These are phyloP conservation scores for Xylaria sp. DNA, from an alignment of 2,329 filamentous ascomycete species.

Conservation along the genomic window DNA sequence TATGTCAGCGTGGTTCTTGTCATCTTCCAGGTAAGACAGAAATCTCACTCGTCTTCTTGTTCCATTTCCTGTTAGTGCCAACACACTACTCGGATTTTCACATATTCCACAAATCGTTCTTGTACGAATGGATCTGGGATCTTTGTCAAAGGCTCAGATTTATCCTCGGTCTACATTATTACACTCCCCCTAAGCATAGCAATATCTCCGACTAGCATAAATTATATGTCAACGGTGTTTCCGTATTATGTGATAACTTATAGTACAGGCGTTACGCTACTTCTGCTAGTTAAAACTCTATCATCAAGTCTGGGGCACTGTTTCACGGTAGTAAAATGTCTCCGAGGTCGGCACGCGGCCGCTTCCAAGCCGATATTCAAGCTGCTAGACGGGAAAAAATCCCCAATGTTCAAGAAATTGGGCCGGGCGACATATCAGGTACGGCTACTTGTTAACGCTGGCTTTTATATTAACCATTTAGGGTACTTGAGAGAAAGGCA, in stretches of 20 bases:
- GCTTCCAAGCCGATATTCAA: constrained; percentile 35
- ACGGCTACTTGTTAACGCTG: neutral
- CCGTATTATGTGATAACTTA: neutral
- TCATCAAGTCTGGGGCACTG: neutral
- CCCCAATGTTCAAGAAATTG: constrained; percentile 55
- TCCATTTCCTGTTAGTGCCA: too few species aligned
- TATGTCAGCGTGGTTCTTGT: neutral
- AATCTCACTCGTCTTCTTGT: neutral
- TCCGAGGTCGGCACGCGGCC: constrained; percentile 17
- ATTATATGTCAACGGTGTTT: too few species aligned
- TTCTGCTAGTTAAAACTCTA: neutral
- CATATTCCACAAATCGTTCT: too few species aligned
- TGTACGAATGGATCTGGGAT: too few species aligned
- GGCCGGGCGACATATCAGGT: constrained; percentile 67
- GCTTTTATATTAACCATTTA: too few species aligned
- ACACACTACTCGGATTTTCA: neutral
- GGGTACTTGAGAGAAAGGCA: too few species aligned
- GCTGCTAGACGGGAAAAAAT: constrained; percentile 26
- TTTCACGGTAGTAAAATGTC: constrained; percentile 28
- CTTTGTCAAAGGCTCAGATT: too few species aligned
- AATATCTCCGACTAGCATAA: too few species aligned
- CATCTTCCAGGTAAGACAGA: neutral
- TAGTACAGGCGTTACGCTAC: neutral
- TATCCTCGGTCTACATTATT: too few species aligned
- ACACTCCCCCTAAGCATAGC: too few species aligned